Conservation (phyloP, 129 eudicot species). For the Flaveria sonorensis region DNA sequence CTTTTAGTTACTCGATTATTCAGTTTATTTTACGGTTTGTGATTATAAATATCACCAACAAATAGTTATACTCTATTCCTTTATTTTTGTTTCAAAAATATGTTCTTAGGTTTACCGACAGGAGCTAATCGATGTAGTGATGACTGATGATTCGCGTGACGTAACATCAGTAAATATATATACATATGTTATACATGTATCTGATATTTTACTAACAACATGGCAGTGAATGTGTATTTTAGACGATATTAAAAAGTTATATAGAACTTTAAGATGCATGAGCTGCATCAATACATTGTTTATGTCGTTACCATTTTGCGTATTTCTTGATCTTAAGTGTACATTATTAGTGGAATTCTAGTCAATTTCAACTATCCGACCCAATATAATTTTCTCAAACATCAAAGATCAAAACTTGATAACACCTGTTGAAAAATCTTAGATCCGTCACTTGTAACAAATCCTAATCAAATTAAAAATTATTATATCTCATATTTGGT, state of each 20-base stretch:
- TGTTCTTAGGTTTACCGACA: neutral
- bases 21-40: neutral
- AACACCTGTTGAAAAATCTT: neutral
- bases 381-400: neutral
- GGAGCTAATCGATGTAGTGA: neutral
- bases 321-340: neutral
- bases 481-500: neutral
- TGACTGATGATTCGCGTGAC: too few species aligned
- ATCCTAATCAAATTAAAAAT: too few species aligned
- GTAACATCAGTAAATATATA: too few species aligned
- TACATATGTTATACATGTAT: too few species aligned
- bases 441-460: too few species aligned
- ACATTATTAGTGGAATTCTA: neutral
- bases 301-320: neutral
- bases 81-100: neutral
- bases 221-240: too few species aligned
- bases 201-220: too few species aligned
- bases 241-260: too few species aligned
- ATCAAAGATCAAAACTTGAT: too few species aligned
- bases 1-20: conserved; percentile 11
- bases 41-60: neutral
- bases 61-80: neutral
- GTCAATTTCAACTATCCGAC: neutral
- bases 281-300: neutral
- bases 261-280: neutral